Base-by-base conservation (phyloP, 192 early-diverging fungal species). In the Umbelopsis sp. region DNA sequence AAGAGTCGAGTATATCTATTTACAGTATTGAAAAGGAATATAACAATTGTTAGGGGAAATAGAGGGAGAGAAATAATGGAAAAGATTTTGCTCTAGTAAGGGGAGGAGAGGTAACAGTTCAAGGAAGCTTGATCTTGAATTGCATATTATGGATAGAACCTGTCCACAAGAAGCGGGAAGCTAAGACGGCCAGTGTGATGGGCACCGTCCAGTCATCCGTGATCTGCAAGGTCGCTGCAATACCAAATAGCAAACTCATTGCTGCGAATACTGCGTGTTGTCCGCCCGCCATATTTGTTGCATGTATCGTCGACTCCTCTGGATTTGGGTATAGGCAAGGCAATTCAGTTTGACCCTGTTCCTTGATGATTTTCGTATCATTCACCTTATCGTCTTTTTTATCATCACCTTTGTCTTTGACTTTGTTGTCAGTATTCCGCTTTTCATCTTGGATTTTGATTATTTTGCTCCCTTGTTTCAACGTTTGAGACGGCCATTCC, bases 181-280 rank as follows among this genome's bases (percentile, higher is more conserved):
- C 75, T 24, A 76, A 50, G 12, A 71, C 52, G 24, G 75, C 75
- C 24, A 81, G 54, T 12, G 75, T 74, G 44, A 81, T 50, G 3
- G 79, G 79, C n/a, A 76, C 45, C 0, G 72, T 81, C 79, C 79
- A 81, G 31, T 81, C 79, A 67, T 81, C 79, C 1, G 74, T 81
- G n/a, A 81, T 71, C 22, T 73, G 69, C 24, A 71, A 41, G 34
- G 56, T 66, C 21, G 72, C 65, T 2, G 79, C 72, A 52, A 71
- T 36, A n/a, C 71, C 71, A 38, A 81, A 70, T 14, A 81, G 43
- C 4, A 81, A 49, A 36, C 72, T 73, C 62, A 71, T 67, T 21
- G 26, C 44, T 38, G 66, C 54, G 67, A 81, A 77, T 32, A 70
- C 26, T 16, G 69, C 69, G 31, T 59, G 72, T 41, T 70, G 56